Base-by-base conservation (phyloP, 2,329 filamentous ascomycete species). In the Fusarium nisikadoi region DNA sequence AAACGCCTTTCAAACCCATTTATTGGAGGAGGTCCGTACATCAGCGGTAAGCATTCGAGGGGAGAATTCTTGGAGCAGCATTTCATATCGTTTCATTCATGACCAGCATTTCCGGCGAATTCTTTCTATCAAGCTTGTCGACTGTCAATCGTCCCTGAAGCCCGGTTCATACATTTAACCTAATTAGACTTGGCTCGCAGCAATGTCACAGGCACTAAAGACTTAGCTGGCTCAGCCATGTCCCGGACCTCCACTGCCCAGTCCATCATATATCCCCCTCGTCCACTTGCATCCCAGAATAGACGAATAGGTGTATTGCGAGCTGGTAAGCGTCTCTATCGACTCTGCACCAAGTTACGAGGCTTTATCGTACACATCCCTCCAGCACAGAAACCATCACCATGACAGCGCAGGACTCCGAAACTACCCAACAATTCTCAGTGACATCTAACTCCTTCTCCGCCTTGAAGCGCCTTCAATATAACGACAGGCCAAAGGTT, bases 141-240 rank as follows among this genome's bases (percentile, higher is more conserved):
- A 13, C 16, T 5, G 11, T 8, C 0, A 19, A 23, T 23, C 8
- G 3, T 8, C 20, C 16, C 2, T 1, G 12, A 45, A 19, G 23
- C 9, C 41, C 1, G 17, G 14, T 3, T 11, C 8, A 25, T 31
- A 31, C 29, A 31, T 25, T 25, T 25, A 4, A 10, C 20, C 29
- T 0, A 17, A 7, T 29, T 7, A 6, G 3, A 2, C 1, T n/a
- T 5, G 14, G 5, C 14, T 33, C 10, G 16, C n/a, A 49, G 23
- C 11, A 5, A 55, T 45, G 38, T 27, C 27, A 1, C 5, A 16
- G 5, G 29, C 11, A 23, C 8, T 5, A 2, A 6, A 6, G 8
- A 25, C 10, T 16, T 12, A 3, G 20, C 12, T 25, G 27, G 27
- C 17, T 14, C 36, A 31, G 19, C 19, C 20, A 33, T 61, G 55